Evolutionary conservation across 768 basidiomycete species (phyloP).

Genomic region (Boletus tylopilopsis): DNA sequence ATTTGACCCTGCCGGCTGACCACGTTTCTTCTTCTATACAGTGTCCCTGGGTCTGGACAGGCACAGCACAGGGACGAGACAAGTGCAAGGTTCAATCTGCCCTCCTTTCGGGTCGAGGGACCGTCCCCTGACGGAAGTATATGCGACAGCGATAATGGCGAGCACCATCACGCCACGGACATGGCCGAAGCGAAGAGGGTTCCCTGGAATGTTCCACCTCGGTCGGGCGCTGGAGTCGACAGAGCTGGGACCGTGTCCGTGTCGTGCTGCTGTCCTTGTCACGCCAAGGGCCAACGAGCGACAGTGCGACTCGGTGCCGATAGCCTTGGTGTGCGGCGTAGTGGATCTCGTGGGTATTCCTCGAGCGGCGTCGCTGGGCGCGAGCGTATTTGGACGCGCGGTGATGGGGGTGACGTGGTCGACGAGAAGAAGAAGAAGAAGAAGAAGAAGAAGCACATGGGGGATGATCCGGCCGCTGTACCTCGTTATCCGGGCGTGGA

Average conservation of each 20-base stretch:
- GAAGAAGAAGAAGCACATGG: background rate
- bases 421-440: conserved; percentile 4
- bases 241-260: background rate
- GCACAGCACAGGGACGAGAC: background rate
- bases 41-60: conserved; percentile 2
- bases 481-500: background rate
- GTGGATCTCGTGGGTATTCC: background rate
- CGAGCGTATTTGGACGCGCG: background rate
- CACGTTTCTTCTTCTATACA: conserved; percentile 9
- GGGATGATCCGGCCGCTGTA: conserved; percentile 18
- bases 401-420: background rate
- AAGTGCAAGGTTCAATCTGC: conserved; percentile 14
- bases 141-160: background rate
- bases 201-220: background rate
- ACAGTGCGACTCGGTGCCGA: background rate
- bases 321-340: background rate
- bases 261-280: background rate
- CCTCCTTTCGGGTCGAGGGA: conserved; percentile 15
- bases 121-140: conserved; percentile 11
- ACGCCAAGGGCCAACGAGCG: background rate
- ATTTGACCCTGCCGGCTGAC: conserved; percentile 13
- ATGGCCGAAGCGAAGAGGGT: background rate
- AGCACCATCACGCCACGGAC: background rate
- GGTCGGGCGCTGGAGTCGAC: background rate
- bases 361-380: background rate